Conservation (phyloP, 805 yeast species). For the Barnettozyma sucrosica region DNA sequence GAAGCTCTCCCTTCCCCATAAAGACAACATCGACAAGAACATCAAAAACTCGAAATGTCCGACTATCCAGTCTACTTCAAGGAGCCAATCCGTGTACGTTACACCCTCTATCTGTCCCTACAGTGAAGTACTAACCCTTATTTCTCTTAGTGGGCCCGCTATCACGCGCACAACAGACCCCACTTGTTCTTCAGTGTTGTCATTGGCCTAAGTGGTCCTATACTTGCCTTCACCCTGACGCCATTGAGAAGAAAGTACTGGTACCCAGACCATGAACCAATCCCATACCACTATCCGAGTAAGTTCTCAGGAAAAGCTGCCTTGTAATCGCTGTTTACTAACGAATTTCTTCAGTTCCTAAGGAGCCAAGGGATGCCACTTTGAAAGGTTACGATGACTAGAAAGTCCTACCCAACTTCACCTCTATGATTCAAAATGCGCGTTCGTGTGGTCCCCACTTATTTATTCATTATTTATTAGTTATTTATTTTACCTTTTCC, state of each 20-base stretch:
- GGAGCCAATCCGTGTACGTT: conserved; percentile 58
- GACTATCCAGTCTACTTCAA: conserved; percentile 48
- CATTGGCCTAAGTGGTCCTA: conserved; percentile 64
- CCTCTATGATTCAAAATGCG: conserved; percentile 3
- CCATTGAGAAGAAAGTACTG: conserved; percentile 66
- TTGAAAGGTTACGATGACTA: conserved; percentile 54
- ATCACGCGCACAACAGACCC: conserved; percentile 71
- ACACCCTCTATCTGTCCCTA: not conserved
- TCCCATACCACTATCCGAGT: conserved; percentile 47
- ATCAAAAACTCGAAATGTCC: conserved; percentile 8
- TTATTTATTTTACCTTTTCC: conserved; percentile 9
- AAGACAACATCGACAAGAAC: not conserved
- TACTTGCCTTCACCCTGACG: conserved; percentile 50
- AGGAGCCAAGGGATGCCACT: conserved; percentile 41
- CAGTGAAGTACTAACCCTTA: conserved; percentile 2
- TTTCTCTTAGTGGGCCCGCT: conserved; percentile 54
- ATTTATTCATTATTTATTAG: no score
- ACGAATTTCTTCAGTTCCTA: conserved; percentile 37
- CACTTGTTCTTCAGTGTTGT: conserved; percentile 61
- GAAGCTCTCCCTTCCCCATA: not conserved
- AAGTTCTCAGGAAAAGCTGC: conserved; percentile 7
- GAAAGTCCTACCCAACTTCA: not conserved
- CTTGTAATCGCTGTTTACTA: conserved; percentile 1
- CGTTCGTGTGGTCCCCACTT: not conserved
- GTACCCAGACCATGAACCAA: conserved; percentile 57